These are phyloP conservation scores for Neofusicoccum umdonicola DNA, from an alignment of 2,329 filamentous ascomycete species.

Conservation along the genomic window DNA sequence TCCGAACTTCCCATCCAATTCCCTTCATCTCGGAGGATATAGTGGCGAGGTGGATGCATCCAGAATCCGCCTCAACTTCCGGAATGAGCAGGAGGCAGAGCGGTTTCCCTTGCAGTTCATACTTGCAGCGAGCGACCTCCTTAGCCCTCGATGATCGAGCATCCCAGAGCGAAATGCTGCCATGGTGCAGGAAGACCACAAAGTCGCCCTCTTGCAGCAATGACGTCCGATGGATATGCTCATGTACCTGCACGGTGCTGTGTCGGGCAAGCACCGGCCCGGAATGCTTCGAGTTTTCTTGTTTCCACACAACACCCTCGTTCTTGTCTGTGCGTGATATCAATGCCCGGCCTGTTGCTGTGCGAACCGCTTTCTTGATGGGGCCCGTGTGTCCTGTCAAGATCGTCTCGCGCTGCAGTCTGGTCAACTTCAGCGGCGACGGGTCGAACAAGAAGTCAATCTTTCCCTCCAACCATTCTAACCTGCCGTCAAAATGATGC, in stretches of 20 bases:
- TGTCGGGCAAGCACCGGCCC: constrained; percentile 62
- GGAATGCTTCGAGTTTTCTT: constrained; percentile 50
- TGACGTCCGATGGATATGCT: constrained; percentile 77
- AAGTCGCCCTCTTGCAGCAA: constrained; percentile 75
- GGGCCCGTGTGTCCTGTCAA: constrained; percentile 84
- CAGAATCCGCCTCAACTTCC: constrained; percentile 55
- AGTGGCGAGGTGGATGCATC: constrained; percentile 67
- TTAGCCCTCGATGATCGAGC: constrained; percentile 60
- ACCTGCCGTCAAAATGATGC: constrained; percentile 81
- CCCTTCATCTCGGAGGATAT: constrained; percentile 76
- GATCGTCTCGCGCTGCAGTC: constrained; percentile 61
- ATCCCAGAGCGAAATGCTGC: constrained; percentile 75
- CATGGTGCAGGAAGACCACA: constrained; percentile 74
- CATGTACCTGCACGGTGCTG: constrained; percentile 64
- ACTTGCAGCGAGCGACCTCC: constrained; percentile 59
- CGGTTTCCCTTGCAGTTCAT: constrained; percentile 65
- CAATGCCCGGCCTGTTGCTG: constrained; percentile 74
- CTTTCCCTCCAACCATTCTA: constrained; percentile 77
- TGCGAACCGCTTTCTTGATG: constrained; percentile 83
- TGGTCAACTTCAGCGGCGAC: constrained; percentile 53
- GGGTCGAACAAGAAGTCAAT: constrained; percentile 80
- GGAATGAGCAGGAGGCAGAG: constrained; percentile 78
- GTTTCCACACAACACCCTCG: constrained; percentile 81
- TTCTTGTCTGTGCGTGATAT: constrained; percentile 77
- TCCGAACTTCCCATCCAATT: constrained; percentile 73